A percentile compares a stretch with the other conserved stretches of the same genome.
phyloP scores from a whole-genome alignment of 192 early-diverging fungal species.

The Phlyctochytrium arcticum region DNA sequence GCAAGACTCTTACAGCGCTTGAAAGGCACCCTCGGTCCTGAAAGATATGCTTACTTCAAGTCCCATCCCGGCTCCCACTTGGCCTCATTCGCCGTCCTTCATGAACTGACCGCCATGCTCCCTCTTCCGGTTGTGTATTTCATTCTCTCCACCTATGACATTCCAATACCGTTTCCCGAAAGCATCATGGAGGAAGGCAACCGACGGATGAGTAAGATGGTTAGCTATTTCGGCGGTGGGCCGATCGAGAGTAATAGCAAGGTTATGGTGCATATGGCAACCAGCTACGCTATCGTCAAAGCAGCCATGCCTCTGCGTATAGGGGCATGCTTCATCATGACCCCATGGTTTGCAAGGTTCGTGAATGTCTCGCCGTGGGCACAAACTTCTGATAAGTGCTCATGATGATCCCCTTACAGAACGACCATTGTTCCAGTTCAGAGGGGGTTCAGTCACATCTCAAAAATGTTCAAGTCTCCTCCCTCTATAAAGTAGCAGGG shows the following conservation, averaged over 20 bases:
- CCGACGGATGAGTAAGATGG: constrained; percentile 44
- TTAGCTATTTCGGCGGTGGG: constrained; percentile 51
- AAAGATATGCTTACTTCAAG: no score
- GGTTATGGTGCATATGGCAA: constrained; percentile 68
- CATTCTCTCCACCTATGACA: constrained; percentile 45
- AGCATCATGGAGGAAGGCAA: constrained; percentile 49
- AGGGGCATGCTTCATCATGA: constrained; percentile 36
- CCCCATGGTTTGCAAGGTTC: constrained; percentile 53
- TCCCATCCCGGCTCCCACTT: constrained; percentile 40
- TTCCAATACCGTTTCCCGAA: constrained; percentile 67
- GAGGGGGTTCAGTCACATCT: no score
- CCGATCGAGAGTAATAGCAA: constrained; percentile 31
- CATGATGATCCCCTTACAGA: no score
- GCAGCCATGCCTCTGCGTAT: constrained; percentile 64
- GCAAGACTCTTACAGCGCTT: no score
- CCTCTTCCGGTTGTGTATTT: constrained; percentile 76
- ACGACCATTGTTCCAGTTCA: no score
- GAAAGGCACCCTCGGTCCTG: no score
- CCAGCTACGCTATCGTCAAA: constrained; percentile 82
- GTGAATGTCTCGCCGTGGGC: no score
- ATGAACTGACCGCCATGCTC: constrained; percentile 83
- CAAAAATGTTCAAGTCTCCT: no score
- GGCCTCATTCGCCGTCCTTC: constrained; percentile 71
- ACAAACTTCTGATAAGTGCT: no score
- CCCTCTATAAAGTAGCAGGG: no score